These are phyloP conservation scores for Lachancea cidri DNA, from an alignment of 805 yeast genomes.

Conservation along the genomic window DNA sequence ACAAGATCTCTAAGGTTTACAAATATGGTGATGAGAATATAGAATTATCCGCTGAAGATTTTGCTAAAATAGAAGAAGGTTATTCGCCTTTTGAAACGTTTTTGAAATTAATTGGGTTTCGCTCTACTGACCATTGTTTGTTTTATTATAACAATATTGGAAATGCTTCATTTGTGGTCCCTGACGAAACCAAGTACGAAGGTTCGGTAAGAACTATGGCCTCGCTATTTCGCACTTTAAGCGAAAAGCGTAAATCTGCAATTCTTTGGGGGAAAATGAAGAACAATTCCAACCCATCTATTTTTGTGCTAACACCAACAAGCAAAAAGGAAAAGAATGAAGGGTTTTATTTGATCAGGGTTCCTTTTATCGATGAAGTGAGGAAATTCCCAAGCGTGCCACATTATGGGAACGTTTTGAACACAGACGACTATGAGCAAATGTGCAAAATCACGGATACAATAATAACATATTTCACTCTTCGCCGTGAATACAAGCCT, in stretches of 20 bases:
- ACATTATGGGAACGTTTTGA: conserved; percentile 4
- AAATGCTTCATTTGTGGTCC: conserved; percentile 60
- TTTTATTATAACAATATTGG: conserved; percentile 48
- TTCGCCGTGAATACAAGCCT: conserved; percentile 51
- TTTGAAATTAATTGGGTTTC: conserved; percentile 64
- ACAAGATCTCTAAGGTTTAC: conserved; percentile 35
- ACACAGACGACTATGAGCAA: conserved; percentile 21
- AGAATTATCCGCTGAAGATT: conserved; percentile 36
- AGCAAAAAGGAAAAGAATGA: conserved; percentile 37
- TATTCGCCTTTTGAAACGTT: conserved; percentile 40
- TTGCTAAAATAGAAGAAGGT: conserved; percentile 31
- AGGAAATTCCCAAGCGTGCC: conserved; percentile 52
- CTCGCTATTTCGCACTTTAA: conserved; percentile 58
- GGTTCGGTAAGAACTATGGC: conserved; percentile 67
- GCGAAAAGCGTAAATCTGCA: conserved; percentile 49
- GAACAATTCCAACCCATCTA: conserved; percentile 46
- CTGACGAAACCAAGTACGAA: conserved; percentile 52
- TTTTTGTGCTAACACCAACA: conserved; percentile 60
- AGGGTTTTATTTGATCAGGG: conserved; percentile 62
- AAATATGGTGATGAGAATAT: conserved; percentile 45
- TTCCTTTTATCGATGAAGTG: conserved; percentile 75
- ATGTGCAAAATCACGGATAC: conserved; percentile 21
- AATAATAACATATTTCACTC: conserved; percentile 38
- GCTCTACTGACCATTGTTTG: conserved; percentile 39
- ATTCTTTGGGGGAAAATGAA: conserved; percentile 68